phyloP scores from a whole-genome alignment of 2,329 filamentous ascomycete genomes.

The Neodidymelliopsis sp. region DNA sequence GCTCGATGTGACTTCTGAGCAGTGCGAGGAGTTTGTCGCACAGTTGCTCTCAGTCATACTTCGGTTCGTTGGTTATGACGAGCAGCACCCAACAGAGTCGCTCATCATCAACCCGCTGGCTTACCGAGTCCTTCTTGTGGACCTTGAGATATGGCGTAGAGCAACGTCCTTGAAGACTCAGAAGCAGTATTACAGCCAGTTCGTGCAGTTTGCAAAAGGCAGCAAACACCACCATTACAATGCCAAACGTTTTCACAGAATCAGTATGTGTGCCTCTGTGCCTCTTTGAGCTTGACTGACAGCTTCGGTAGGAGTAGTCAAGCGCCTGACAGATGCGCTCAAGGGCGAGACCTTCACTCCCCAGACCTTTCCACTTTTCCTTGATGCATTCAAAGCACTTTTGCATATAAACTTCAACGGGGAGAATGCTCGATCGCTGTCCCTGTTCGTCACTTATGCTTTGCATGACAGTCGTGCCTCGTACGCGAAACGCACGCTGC shows the following conservation, averaged over 20 bases:
- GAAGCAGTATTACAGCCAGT: slow-evolving; percentile 91
- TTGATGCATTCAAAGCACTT: slow-evolving; percentile 79
- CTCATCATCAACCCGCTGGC: slow-evolving; percentile 96
- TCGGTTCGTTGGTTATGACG: slow-evolving; percentile 87
- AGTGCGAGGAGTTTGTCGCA: slow-evolving; percentile 61
- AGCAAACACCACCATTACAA: slow-evolving; percentile 96
- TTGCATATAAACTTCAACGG: slow-evolving; percentile 82
- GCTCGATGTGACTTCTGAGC: slow-evolving; percentile 42
- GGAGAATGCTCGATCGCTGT: slow-evolving; percentile 84
- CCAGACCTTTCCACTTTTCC: slow-evolving; percentile 77
- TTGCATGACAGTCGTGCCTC: slow-evolving; percentile 70
- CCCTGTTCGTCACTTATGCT: slow-evolving; percentile 91
- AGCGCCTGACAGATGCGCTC: slow-evolving; percentile 85
- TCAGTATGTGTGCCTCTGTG: slow-evolving; percentile 69
- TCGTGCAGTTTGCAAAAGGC: slow-evolving; percentile 83
- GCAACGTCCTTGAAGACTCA: slow-evolving; percentile 75
- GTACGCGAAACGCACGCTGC: slow-evolving; percentile 44
- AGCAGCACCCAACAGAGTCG: slow-evolving; percentile 79
- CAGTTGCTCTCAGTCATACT: slow-evolving; percentile 79
- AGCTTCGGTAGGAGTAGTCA: slow-evolving; percentile 74
- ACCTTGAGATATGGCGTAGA: slow-evolving; percentile 91
- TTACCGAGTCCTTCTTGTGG: slow-evolving; percentile 89
- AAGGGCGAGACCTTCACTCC: slow-evolving; percentile 81
- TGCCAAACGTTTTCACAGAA: slow-evolving; percentile 81
- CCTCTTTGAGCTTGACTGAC: slow-evolving; percentile 27